Evolutionary conservation across 306 rosid species (phyloP).

Genomic region (Citrullus mucosospermus): DNA sequence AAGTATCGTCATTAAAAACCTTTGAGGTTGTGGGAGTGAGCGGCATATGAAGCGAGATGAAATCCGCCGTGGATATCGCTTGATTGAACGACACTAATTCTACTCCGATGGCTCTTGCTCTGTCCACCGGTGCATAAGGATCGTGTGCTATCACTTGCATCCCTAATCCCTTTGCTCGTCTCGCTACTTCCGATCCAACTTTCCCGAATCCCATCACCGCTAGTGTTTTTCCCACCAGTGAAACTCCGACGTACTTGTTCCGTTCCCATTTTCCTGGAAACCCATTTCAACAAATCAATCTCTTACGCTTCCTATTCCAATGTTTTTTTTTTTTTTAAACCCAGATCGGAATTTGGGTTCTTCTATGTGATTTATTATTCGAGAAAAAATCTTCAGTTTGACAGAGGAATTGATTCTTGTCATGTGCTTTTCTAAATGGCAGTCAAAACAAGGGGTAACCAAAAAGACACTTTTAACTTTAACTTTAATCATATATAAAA

Average conservation of each 20-base stretch:
- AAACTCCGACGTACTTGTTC: conserved; percentile 85
- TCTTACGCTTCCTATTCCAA: not conserved
- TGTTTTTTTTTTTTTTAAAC: not conserved
- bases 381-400: not conserved
- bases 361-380: not conserved
- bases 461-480: not conserved
- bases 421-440: not conserved
- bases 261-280: conserved; percentile 70
- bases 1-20: conserved; percentile 56
- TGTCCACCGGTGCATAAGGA: conserved; percentile 82
- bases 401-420: not conserved
- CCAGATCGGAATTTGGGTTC: not conserved
- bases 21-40: conserved; percentile 68
- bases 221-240: conserved; percentile 80
- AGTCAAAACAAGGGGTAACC: not conserved
- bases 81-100: conserved; percentile 72
- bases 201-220: conserved; percentile 89
- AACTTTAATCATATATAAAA: too few relatives aligned
- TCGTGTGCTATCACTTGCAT: conserved; percentile 88
- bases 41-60: conserved; percentile 87
- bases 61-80: conserved; percentile 62
- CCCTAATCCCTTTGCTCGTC: conserved; percentile 83
- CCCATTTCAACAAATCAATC: not conserved
- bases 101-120: conserved; percentile 88
- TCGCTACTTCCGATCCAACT: conserved; percentile 88